These are phyloP conservation scores for Adansonia madagascariensis DNA, from an alignment of 441 rosid species.

Conservation along the genomic window DNA sequence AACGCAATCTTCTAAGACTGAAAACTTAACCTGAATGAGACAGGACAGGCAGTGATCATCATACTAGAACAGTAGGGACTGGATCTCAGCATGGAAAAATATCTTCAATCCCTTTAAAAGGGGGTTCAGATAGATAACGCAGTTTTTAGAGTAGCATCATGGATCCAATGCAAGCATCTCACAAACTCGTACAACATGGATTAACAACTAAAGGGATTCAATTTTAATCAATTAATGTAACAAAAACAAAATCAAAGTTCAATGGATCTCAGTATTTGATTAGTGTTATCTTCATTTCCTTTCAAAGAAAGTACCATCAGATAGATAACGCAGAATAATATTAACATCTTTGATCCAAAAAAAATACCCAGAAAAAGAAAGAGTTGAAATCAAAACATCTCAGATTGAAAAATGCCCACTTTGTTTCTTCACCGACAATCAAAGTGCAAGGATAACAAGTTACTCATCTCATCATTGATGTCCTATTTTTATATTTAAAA, in stretches of 20 bases:
- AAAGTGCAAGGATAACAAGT: constrained; percentile 84
- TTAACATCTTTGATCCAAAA: constrained; percentile 45
- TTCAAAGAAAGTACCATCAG: constrained; percentile 37
- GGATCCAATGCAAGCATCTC: constrained; percentile 34
- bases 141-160: constrained; percentile 42
- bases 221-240: not conserved
- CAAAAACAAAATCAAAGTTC: not conserved
- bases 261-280: constrained; percentile 41
- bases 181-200: not conserved
- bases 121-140: constrained; percentile 50
- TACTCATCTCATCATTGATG: constrained; percentile 58
- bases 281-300: constrained; percentile 42
- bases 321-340: constrained; percentile 52
- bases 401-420: constrained; percentile 60
- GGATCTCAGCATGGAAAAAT: constrained; percentile 24
- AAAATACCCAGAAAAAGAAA: not conserved
- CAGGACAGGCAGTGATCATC: not conserved
- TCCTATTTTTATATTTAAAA: constrained; percentile 25
- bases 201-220: not conserved
- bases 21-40: not conserved
- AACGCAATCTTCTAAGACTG: not conserved
- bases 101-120: constrained; percentile 27
- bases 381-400: constrained; percentile 48
- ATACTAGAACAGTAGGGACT: not conserved
- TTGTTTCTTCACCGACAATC: constrained; percentile 65